Percentiles rank a stretch among this genome's conserved stretches.
phyloP scores from a whole-genome alignment of 2,329 filamentous ascomycete genomes.

The Cercospora zeae-maydis region DNA sequence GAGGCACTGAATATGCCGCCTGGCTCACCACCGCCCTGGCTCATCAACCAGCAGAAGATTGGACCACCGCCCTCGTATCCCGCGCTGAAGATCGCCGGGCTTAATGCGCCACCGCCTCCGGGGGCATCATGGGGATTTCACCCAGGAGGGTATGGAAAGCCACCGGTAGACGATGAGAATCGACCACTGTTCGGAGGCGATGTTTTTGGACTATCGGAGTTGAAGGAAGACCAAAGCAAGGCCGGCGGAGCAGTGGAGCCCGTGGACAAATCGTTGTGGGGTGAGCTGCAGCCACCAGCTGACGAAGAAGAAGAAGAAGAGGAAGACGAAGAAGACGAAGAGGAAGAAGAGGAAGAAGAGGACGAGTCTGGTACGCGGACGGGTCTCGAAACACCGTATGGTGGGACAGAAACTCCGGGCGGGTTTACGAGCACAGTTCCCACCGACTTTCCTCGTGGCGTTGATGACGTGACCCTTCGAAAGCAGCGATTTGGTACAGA shows the following conservation, averaged over 20 bases:
- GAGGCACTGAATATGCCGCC: conserved; percentile 92
- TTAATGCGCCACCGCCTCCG: conserved; percentile 87
- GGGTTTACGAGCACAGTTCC: conserved; percentile 77
- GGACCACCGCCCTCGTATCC: conserved; percentile 93
- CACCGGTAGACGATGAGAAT: conserved; percentile 90
- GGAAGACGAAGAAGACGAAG: conserved; percentile 62
- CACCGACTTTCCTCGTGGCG: conserved; percentile 70
- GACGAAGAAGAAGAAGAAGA: conserved; percentile 53
- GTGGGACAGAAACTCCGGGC: conserved; percentile 72
- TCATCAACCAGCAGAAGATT: conserved; percentile 93
- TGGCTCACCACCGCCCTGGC: conserved; percentile 90
- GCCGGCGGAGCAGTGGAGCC: conserved; percentile 64
- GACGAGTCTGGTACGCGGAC: conserved; percentile 54
- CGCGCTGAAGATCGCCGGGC: conserved; percentile 86
- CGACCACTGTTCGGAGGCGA: conserved; percentile 89
- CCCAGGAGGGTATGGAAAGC: conserved; percentile 93
- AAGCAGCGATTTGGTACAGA: conserved; percentile 83
- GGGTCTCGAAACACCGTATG: conserved; percentile 64
- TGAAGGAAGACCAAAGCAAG: conserved; percentile 52
- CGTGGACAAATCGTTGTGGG: conserved; percentile 85
- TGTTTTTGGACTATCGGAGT: conserved; percentile 72
- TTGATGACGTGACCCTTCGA: conserved; percentile 84
- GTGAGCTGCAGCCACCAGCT: conserved; percentile 77
- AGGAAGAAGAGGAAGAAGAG: conserved; percentile 70
- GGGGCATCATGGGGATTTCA: conserved; percentile 93